These are phyloP conservation scores for Silene noctiflora DNA, from an alignment of 179 eudicot genomes.

Conservation along the genomic window DNA sequence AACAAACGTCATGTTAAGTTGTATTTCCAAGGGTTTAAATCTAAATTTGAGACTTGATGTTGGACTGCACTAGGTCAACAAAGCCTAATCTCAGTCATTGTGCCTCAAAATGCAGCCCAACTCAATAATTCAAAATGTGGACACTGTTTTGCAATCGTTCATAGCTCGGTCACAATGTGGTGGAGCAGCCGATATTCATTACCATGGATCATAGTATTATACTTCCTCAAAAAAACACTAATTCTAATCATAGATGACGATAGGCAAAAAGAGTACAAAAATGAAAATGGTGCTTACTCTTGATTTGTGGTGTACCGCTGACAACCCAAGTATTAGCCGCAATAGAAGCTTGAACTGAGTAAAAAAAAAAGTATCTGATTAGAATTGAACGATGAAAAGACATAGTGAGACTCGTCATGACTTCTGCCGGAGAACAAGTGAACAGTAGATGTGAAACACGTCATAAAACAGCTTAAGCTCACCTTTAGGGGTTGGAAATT, in stretches of 20 bases:
- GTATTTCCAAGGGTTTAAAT: neutral
- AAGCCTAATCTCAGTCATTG: neutral
- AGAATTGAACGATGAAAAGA: neutral
- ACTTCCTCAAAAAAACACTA: neutral
- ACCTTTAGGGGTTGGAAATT: slow-evolving; percentile 80
- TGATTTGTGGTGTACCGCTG: slow-evolving; percentile 16
- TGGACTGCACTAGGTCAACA: neutral
- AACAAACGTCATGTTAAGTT: no score
- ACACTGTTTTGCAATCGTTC: neutral
- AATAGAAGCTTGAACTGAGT: slow-evolving; percentile 16
- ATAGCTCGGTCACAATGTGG: neutral
- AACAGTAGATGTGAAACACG: neutral
- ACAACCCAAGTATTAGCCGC: slow-evolving; percentile 17
- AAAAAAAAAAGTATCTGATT: neutral
- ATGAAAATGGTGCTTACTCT: slow-evolving; percentile 9
- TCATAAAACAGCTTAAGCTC: neutral
- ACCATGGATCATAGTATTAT: neutral
- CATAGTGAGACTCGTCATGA: neutral
- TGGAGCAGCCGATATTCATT: neutral
- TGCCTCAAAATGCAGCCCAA: neutral
- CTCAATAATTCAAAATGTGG: neutral
- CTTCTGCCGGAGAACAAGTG: neutral
- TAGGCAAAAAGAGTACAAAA: neutral
- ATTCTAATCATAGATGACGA: neutral
- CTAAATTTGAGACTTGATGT: no score